These are phyloP conservation scores for Camillea tinctor DNA, from an alignment of 2,329 filamentous ascomycete species.

Conservation along the genomic window DNA sequence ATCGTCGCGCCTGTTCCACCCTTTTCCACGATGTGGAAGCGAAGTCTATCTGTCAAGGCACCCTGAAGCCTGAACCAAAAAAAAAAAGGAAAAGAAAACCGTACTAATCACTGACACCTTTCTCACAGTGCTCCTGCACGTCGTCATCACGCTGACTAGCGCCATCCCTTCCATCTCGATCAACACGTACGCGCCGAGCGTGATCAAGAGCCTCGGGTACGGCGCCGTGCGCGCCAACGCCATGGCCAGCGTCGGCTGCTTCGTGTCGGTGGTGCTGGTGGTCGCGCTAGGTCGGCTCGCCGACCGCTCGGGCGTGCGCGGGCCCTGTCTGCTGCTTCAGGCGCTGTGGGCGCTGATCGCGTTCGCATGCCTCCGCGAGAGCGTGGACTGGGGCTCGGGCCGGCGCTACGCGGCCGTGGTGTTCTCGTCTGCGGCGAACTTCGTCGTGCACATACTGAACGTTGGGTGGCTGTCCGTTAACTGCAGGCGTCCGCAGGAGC, in stretches of 20 bases:
- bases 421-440: slow-evolving; percentile 24
- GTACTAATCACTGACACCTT: too few species aligned
- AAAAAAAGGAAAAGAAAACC: too few species aligned
- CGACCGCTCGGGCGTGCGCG: slow-evolving; percentile 34
- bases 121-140: slow-evolving; percentile 22
- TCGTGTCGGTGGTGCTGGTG: slow-evolving; percentile 16
- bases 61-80: too few species aligned
- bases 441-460: slow-evolving; percentile 35
- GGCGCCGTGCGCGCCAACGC: slow-evolving; percentile 27
- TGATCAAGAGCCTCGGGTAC: slow-evolving; percentile 31
- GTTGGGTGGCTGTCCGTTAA: slow-evolving; percentile 30
- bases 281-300: slow-evolving; percentile 20
- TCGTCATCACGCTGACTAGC: slow-evolving; percentile 24
- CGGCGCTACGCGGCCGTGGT: slow-evolving; percentile 27
- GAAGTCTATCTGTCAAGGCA: too few species aligned
- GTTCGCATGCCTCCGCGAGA: slow-evolving; percentile 34
- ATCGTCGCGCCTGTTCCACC: too few species aligned
- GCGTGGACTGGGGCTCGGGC: slow-evolving; percentile 18
- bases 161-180: slow-evolving; percentile 23
- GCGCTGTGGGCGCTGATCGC: slow-evolving; percentile 39
- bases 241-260: slow-evolving; percentile 24
- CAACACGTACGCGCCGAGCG: slow-evolving; percentile 29
- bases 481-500: slow-evolving; percentile 28
- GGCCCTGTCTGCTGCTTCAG: slow-evolving; percentile 34
- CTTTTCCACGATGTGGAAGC: too few species aligned